Evolutionary conservation across 345 rosid genomes (phyloP), one percentile per base, ranked within the genome.

Genomic region (Leavenworthia alabamica): DNA sequence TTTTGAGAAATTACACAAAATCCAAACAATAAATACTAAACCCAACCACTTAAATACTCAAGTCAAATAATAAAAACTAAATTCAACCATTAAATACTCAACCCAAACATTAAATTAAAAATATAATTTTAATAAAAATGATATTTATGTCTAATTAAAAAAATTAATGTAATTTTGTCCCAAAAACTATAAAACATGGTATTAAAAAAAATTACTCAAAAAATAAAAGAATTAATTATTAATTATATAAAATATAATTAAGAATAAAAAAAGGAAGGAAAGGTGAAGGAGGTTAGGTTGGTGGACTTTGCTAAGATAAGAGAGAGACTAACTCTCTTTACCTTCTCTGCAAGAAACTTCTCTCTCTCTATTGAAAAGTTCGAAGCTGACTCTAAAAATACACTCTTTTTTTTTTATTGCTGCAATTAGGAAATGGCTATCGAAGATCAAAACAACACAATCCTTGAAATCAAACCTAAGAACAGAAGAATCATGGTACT

Each of bases 401-500:
- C 61, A 36, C 35, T n/a, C n/a, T n/a, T n/a, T 56, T 32, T 26
- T 32, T 56, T 46, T 14, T 5, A 15, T 37, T 22, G 8, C 13
- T 28, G 15, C 57, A 4, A 43, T 43, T 52, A 29, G 41, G 47
- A 71, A 80, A 87, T 89, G 97, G 90, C 95, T 67, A 89, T 89
- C 71, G 95, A 84, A 14, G 81, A 80, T 68, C 91, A 86, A 47
- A 87, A 89, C 47, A 68, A 84, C 64, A 51, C 91, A 17, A 83
- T 76, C 68, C 86, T 84, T 27, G 94, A 86, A 79, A 69, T 86
- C 79, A 86, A 80, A 71, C 92, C 95, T 43, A 80, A 80, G 77
- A 89, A 78, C 77, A 66, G 89, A 8, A 81, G 89, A 87, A 83
- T 84, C 73, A 89, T 86, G 95, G 95, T 89, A 70, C 15, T 67